A percentile compares a stretch with the other conserved stretches of the same genome.
Conservation (phyloP, 352 stramenopile genomes). For the Globisporangium emineosum region DNA sequence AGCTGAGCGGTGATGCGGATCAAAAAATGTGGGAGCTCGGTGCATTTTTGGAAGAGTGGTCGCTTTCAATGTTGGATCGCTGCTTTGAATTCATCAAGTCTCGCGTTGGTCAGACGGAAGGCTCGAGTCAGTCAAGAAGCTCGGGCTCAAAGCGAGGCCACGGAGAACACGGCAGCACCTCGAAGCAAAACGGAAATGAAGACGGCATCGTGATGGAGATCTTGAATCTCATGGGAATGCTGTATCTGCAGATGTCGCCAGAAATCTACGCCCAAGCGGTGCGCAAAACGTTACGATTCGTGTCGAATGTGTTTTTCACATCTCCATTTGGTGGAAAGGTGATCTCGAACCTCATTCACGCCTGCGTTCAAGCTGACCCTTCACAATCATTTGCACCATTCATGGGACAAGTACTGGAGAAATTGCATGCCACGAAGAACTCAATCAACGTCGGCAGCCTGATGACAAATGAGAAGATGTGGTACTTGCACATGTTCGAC, state of each 20-base stretch:
- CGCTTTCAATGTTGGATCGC: constrained; percentile 53
- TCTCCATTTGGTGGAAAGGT: constrained; percentile 61
- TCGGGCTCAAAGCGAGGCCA: constrained; percentile 15
- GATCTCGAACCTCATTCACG: constrained; percentile 46
- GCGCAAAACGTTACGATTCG: constrained; percentile 51
- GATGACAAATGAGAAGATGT: constrained; percentile 67
- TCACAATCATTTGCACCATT: constrained; percentile 38
- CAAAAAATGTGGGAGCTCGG: constrained; percentile 59
- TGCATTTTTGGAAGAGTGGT: constrained; percentile 62
- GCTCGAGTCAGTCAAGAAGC: constrained; percentile 20
- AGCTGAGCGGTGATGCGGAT: constrained; percentile 33
- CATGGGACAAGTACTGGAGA: constrained; percentile 43
- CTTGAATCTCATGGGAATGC: constrained; percentile 52
- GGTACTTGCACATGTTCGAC: constrained; percentile 55
- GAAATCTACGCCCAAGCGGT: constrained; percentile 51
- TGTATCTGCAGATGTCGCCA: constrained; percentile 66
- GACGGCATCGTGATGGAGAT: constrained; percentile 56
- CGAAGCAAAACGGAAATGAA: constrained; percentile 28
- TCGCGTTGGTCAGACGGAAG: constrained; percentile 35
- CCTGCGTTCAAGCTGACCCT: constrained; percentile 43
- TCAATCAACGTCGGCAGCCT: constrained; percentile 28
- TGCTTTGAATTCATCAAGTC: constrained; percentile 67
- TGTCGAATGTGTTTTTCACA: constrained; percentile 60
- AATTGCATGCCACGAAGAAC: constrained; percentile 38
- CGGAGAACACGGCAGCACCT: constrained; percentile 17